Percentiles rank a stretch among this genome's conserved stretches.
phyloP scores from a whole-genome alignment of 2,329 filamentous ascomycete species.

The Colletotrichum brevisporum region DNA sequence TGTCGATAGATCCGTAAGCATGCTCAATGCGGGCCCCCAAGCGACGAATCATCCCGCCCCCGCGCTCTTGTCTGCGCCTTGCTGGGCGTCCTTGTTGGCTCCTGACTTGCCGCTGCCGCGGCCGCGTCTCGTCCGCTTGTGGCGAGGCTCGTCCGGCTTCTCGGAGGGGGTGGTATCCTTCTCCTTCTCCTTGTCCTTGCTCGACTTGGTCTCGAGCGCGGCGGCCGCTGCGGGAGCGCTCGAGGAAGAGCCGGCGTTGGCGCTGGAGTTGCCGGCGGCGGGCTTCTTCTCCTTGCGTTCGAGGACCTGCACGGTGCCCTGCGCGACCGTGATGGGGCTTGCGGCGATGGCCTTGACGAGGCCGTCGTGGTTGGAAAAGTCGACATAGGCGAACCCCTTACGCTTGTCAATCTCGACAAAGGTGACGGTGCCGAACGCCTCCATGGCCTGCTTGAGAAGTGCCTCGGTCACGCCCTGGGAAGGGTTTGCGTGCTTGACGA shows the following conservation, averaged over 20 bases:
- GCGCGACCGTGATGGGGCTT: slow-evolving; percentile 85
- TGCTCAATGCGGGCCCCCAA: neutral
- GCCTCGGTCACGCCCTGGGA: slow-evolving; percentile 93
- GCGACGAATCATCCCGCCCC: slow-evolving; percentile 35
- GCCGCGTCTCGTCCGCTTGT: slow-evolving; percentile 45
- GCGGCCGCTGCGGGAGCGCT: slow-evolving; percentile 26
- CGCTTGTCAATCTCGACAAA: slow-evolving; percentile 94
- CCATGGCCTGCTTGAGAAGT: slow-evolving; percentile 81
- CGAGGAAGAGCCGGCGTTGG: slow-evolving; percentile 22
- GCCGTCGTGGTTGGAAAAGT: slow-evolving; percentile 81
- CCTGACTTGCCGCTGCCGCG: slow-evolving; percentile 42
- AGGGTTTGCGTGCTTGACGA: slow-evolving; percentile 86
- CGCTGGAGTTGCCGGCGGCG: slow-evolving; percentile 37
- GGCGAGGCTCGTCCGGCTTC: slow-evolving; percentile 43
- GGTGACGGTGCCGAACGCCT: slow-evolving; percentile 79
- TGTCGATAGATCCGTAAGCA: no score
- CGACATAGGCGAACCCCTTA: slow-evolving; percentile 94
- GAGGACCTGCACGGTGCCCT: slow-evolving; percentile 88
- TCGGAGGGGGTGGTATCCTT: slow-evolving; percentile 33
- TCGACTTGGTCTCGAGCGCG: slow-evolving; percentile 6
- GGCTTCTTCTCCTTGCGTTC: slow-evolving; percentile 79
- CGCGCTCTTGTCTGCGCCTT: slow-evolving; percentile 28
- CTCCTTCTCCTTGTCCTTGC: slow-evolving; percentile 22
- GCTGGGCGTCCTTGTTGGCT: slow-evolving; percentile 35
- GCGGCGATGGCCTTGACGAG: slow-evolving; percentile 85